Conservation (phyloP, 2,329 filamentous ascomycete species). For the Penicillium verrucosum region DNA sequence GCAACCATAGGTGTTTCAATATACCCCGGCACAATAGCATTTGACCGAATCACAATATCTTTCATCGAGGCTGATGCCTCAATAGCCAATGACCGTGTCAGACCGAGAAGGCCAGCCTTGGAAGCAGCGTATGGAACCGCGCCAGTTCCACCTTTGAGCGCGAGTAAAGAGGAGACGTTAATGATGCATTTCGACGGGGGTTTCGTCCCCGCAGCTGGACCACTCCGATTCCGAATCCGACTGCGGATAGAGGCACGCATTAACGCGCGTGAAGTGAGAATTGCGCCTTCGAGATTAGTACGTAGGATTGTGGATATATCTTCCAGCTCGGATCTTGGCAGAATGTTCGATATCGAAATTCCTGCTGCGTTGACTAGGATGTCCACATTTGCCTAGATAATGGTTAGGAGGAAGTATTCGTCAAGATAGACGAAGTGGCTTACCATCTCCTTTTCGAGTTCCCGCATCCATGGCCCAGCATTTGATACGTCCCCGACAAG, state of each 20-base stretch:
- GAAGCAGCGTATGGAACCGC: conserved; percentile 72
- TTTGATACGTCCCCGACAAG: conserved; percentile 41
- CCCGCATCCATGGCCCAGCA: conserved; percentile 32
- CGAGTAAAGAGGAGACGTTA: conserved; percentile 76
- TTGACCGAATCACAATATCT: conserved; percentile 66
- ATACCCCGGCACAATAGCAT: conserved; percentile 79
- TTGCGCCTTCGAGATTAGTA: conserved; percentile 62
- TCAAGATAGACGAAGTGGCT: not conserved
- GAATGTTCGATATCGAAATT: conserved; percentile 61
- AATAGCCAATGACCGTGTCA: conserved; percentile 37
- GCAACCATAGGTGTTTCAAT: conserved; percentile 76
- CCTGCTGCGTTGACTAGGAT: conserved; percentile 80
- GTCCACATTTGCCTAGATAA: conserved; percentile 40
- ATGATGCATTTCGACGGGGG: conserved; percentile 68
- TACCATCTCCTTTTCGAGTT: conserved; percentile 42
- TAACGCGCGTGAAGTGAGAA: conserved; percentile 40
- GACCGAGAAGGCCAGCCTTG: conserved; percentile 74
- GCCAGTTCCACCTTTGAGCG: conserved; percentile 64
- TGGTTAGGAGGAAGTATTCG: not conserved
- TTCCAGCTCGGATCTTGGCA: conserved; percentile 53
- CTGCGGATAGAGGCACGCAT: conserved; percentile 36
- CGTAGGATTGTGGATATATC: conserved; percentile 59
- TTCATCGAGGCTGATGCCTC: conserved; percentile 51
- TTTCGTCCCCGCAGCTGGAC: conserved; percentile 47
- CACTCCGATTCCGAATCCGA: conserved; percentile 24